Evolutionary conservation across 2,329 filamentous ascomycete species (phyloP).

Genomic region (Chaetomium sp.): DNA sequence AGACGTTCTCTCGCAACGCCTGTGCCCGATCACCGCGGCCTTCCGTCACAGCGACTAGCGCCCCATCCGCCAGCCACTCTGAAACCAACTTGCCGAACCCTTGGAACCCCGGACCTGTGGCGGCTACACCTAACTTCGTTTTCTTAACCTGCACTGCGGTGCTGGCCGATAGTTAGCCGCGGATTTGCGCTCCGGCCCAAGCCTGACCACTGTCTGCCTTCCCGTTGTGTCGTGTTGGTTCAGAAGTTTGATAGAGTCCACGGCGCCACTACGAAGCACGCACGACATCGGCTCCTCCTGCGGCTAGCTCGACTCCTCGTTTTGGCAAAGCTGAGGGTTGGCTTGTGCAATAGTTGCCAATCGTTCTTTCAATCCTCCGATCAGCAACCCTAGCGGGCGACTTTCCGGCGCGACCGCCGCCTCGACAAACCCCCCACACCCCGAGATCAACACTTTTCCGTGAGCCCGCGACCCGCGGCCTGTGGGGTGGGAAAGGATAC

Average conservation of each 20-base stretch:
- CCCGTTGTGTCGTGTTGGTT: conserved; percentile 11
- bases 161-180: conserved; percentile 16
- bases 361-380: conserved; percentile 32
- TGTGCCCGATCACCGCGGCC: conserved; percentile 31
- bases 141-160: conserved; percentile 27
- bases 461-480: conserved; percentile 22
- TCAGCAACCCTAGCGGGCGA: conserved; percentile 31
- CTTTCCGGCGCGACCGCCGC: conserved; percentile 22
- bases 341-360: conserved; percentile 30
- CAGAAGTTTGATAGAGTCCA: conserved; percentile 20
- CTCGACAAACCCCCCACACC: conserved; percentile 24
- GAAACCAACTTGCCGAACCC: conserved; percentile 30
- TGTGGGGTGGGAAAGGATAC: conserved; percentile 23
- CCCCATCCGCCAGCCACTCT: conserved; percentile 32
- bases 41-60: conserved; percentile 27
- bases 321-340: conserved; percentile 23
- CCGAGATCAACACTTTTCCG: conserved; percentile 17
- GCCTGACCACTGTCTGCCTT: conserved; percentile 11
- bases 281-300: conserved; percentile 24
- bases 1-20: conserved; percentile 23
- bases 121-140: conserved; percentile 28
- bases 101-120: conserved; percentile 29
- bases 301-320: conserved; percentile 21
- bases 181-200: conserved; percentile 16
- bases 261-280: conserved; percentile 31